Evolutionary conservation across 1,284 basidiomycete genomes (phyloP), one percentile per base, ranked within the genome.

Genomic region (Ustilago sp.): DNA sequence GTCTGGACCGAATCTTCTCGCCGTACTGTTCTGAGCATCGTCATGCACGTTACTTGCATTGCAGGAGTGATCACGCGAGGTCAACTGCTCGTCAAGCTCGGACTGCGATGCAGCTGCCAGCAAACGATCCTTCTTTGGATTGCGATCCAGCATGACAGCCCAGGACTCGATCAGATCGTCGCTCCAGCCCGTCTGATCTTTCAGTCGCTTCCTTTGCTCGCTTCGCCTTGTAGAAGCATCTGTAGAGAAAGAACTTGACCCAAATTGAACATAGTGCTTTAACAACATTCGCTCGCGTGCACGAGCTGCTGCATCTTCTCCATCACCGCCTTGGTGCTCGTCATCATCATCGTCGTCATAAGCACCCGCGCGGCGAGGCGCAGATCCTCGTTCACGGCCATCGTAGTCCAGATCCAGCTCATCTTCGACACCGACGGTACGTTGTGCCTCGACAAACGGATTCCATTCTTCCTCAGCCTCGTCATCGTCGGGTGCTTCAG

Each of bases 111-210:
- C 74, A n/a, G 76, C 68, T 0, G 76, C 76, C 23, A 80, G 57
- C 41, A 80, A 47, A 19, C 66, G 61, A 36, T 80, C 79, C 38
- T 77, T 79, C n/a, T 52, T 53, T 8, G 79, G 79, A 58, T 80
- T 82, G 35, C 79, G 62, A 38, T 80, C 74, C 36, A 82, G 69
- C 79, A 80, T 80, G 9, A 71, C 68, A 8, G 68, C 80, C 80
- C 80, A 82, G 32, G 79, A 79, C 57, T 82, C 80, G 59, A 82
- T 65, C 51, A 82, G 58, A 28, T 66, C 69, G 34, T 80, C 79
- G 38, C 73, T 75, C 76, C 68, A 80, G 7, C 73, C 70, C 8
- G 59, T 72, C 41, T 66, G 38, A 35, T 55, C 47, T 35, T 58
- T 66, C 38, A 80, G 57, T 38, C 36, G 32, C 48, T 60, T 35